Base-by-base conservation (phyloP, 768 basidiomycete genomes). In the Leccinum boreale region DNA sequence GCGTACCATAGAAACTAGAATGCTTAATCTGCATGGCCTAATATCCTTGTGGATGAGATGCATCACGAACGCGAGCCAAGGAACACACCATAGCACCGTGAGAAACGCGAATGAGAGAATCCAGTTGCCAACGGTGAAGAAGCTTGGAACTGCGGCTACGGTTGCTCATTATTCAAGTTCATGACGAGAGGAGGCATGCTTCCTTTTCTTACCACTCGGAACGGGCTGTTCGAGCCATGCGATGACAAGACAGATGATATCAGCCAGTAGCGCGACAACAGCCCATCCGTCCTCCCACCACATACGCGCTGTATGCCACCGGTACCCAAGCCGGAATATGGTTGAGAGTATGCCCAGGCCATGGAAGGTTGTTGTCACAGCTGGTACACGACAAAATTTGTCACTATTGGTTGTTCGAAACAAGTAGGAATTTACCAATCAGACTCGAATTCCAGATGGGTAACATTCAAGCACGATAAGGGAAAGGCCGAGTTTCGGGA, bases 291-390 rank as follows among this genome's bases (percentile, higher is more conserved):
- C 53, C 9, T 55, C 39, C 53, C 28, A 55, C 28, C 36, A 24
- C 11, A 31, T 42, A 24, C 55, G 26, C 15, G 35, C n/a, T 21
- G 35, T 55, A 29, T 56, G n/a, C 50, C 39, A 42, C 21, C 53
- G 42, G 33, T 57, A 24, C 28, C 29, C 44, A 55, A 57, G 52
- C 52, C 52, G 31, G 42, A 56, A 26, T 23, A 57, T 1, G 5
- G 42, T 57, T 33, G 53, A 57, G 29, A 44, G 11, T 24, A 57
- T 57, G 29, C 24, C 54, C 31, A 57, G 15, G 24, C 53, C 10
- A 17, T 57, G 31, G 42, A 56, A 56, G 5, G 56, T 33, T 6
- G 54, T 33, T 26, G 53, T 31, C 31, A 33, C 10, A 21, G 56
- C 56, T 44, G 24, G 19, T 35, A 33, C n/a, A 55, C 6, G 21